Base-by-base conservation (phyloP, 1,284 basidiomycete species). In the Boletus semigastroideus region DNA sequence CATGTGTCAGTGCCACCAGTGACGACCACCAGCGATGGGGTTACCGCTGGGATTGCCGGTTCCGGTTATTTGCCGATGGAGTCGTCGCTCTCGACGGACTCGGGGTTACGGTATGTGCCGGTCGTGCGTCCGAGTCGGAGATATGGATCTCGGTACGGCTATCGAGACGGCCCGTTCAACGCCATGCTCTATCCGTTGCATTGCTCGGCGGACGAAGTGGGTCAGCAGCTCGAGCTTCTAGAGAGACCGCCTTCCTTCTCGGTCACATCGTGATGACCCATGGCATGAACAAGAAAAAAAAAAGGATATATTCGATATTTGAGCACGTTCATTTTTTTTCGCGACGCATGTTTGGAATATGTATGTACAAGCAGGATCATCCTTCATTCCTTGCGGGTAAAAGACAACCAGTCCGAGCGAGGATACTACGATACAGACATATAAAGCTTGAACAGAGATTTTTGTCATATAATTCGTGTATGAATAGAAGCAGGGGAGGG, bases 341-440 rank as follows among this genome's bases (percentile, higher is more conserved):
- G 49, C 40, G 22, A 56, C 46, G 37, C 25, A 36, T 39, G n/a
- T 43, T n/a, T 34, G 36, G 53, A 20, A 47, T 68, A 68, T 67
- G 53, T 68, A 68, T 67, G 53, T 66, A 67, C 63, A 49, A 38
- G 30, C 37, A 63, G 51, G 46, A 54, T 53, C 53, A 55, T 61
- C 54, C 52, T 58, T 52, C 62, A 49, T 65, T 59, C 51, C 64
- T 50, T 64, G 55, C 46, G 53, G 60, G 54, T 54, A 69, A 57
- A 46, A 51, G 49, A 49, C 25, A 25, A 46, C 52, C 45, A 41
- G 66, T 68, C 65, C 68, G 46, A 42, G 46, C 19, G 51, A 54
- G 44, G 56, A 59, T 46, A 55, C 54, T 70, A 69, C 51, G 53
- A 52, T 69, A 67, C 67, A 69, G 38, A 59, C 45, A 60, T 57